Percentiles rank a stretch among this genome's conserved stretches.
Conservation (phyloP, 2,329 filamentous ascomycete species). For the Elsinoe australis region DNA sequence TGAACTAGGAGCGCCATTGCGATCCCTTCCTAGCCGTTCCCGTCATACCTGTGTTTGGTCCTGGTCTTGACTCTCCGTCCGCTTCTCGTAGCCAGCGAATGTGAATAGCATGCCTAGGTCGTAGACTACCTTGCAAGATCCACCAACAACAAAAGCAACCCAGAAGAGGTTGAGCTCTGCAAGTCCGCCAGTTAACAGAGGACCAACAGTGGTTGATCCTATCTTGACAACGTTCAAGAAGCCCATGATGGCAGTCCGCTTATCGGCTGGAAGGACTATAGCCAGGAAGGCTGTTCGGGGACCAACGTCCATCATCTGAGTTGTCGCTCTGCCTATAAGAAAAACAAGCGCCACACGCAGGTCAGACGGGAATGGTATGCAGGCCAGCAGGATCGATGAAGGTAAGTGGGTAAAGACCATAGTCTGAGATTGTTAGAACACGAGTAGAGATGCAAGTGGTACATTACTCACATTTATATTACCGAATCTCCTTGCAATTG, state of each 20-base stretch:
- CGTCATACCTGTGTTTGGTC: no score
- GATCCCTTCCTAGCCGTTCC: no score
- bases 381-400: constrained; percentile 52
- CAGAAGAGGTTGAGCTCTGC: constrained; percentile 51
- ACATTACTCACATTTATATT: constrained; percentile 4
- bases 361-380: constrained; percentile 53
- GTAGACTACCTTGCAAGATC: constrained; percentile 51
- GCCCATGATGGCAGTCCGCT: constrained; percentile 66
- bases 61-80: no score
- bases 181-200: constrained; percentile 56
- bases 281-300: constrained; percentile 64
- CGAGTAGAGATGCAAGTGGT: neutral
- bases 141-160: constrained; percentile 56
- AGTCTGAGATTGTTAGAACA: constrained; percentile 35
- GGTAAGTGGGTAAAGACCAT: constrained; percentile 54
- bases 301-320: constrained; percentile 62
- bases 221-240: constrained; percentile 64
- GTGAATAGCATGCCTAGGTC: constrained; percentile 29
- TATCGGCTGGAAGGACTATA: constrained; percentile 53
- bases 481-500: constrained; percentile 17
- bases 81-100: constrained; percentile 22
- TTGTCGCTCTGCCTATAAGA: constrained; percentile 54
- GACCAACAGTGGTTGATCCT: constrained; percentile 53
- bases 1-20: no score
- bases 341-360: constrained; percentile 51